phyloP scores from a whole-genome alignment of 202 grass and related monocot species.

The Brachypodium distachyon region DNA sequence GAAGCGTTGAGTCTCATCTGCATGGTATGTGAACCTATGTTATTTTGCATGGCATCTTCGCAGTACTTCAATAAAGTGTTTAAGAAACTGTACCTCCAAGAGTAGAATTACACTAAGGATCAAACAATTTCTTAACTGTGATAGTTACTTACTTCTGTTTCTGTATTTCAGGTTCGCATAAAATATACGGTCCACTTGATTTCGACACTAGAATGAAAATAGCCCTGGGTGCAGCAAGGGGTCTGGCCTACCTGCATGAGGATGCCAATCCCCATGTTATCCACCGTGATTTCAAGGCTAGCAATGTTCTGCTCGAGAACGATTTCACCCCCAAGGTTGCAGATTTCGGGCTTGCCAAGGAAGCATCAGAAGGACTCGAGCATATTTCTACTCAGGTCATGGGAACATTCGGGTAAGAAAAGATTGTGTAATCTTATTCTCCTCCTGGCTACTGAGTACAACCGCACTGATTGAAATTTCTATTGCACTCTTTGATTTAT shows the following conservation, averaged over 20 bases:
- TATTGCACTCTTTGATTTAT: not conserved
- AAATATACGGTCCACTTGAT: slow-evolving; percentile 40
- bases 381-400: slow-evolving; percentile 82
- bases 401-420: slow-evolving; percentile 79
- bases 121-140: not conserved
- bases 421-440: not conserved
- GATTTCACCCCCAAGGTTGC: slow-evolving; percentile 78
- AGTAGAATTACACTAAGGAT: no score
- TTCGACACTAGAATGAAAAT: slow-evolving; percentile 69
- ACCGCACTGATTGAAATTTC: not conserved
- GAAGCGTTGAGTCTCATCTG: slow-evolving; percentile 72
- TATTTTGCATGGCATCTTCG: not conserved
- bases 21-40: slow-evolving; percentile 39
- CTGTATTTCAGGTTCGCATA: slow-evolving; percentile 41
- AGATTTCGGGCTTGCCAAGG: slow-evolving; percentile 67
- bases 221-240: slow-evolving; percentile 63
- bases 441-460: not conserved
- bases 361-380: slow-evolving; percentile 50
- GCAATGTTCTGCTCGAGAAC: slow-evolving; percentile 61
- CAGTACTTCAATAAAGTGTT: not conserved
- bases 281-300: slow-evolving; percentile 80
- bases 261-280: slow-evolving; percentile 76
- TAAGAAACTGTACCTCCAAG: not conserved
- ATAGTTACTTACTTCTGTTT: not conserved
- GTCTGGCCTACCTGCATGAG: slow-evolving; percentile 68